phyloP scores from a whole-genome alignment of 176 grass and related monocot genomes.

The Elymus sibiricus region DNA sequence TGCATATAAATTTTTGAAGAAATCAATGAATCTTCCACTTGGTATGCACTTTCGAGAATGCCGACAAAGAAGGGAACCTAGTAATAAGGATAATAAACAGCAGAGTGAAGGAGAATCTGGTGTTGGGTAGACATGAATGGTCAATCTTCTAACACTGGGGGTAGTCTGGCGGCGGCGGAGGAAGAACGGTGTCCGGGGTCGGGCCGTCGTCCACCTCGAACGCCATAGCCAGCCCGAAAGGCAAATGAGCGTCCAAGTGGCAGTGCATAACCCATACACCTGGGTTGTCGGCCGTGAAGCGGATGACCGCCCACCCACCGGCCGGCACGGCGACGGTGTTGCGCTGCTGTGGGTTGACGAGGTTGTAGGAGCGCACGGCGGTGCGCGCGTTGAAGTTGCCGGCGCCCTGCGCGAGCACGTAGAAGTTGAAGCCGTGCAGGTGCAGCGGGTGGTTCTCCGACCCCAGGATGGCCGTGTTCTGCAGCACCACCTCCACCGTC shows the following conservation, averaged over 20 bases:
- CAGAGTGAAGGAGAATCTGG: background rate
- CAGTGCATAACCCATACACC: slow-evolving; percentile 64
- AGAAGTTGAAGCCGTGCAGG: slow-evolving; percentile 60
- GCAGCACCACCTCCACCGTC: slow-evolving; percentile 64
- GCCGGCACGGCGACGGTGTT: slow-evolving; percentile 53
- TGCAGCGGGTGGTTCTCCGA: slow-evolving; percentile 58
- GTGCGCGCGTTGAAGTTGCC: slow-evolving; percentile 39
- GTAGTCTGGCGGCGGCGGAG: slow-evolving; percentile 49
- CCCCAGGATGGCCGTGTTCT: slow-evolving; percentile 58
- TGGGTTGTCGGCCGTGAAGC: slow-evolving; percentile 59
- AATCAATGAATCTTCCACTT: too few relatives aligned
- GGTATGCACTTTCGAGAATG: too few relatives aligned
- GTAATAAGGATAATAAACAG: too few relatives aligned
- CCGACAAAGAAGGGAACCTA: too few relatives aligned
- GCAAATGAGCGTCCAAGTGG: slow-evolving; percentile 59
- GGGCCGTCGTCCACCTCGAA: slow-evolving; percentile 61
- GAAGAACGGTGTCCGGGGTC: slow-evolving; percentile 48
- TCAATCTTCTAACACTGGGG: slow-evolving; percentile 27
- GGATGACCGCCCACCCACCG: slow-evolving; percentile 54
- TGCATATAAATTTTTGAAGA: too few relatives aligned
- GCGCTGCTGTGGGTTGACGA: slow-evolving; percentile 47
- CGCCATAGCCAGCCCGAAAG: slow-evolving; percentile 49
- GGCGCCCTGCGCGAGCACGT: slow-evolving; percentile 40
- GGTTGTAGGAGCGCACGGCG: slow-evolving; percentile 28
- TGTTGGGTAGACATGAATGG: background rate